Base-by-base conservation (phyloP, 2,329 filamentous ascomycete species). In the Teratosphaeria viscida region DNA sequence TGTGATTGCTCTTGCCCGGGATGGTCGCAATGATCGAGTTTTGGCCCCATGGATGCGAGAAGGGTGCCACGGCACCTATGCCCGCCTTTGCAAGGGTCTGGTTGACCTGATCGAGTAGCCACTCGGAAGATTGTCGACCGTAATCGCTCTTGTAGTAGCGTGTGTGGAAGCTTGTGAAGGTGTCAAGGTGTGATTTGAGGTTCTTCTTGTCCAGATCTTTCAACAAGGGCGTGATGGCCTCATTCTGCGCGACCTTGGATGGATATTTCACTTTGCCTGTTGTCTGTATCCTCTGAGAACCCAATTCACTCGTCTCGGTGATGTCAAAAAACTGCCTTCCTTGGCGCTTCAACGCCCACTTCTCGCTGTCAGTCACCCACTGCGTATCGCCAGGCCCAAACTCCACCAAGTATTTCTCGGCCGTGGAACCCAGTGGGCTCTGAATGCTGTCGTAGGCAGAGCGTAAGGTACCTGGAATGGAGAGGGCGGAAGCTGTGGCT, bases 301-400 rank as follows among this genome's bases (percentile, higher is more conserved):
- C 60, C 14, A 62, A 81, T 56, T 88, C 81, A 57, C 80, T 78
- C 59, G 85, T 83, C 52, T 90, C 82, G 62, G 94, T 96, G 70
- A 97, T 92, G 76, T 97, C 92, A 82, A 97, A 95, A 80, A 97
- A 97, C 69, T 86, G 88, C 66, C 86, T 81, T 68, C 91, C 91
- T 71, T 89, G 82, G 66, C 90, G 82, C 70, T 88, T 86, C 64
- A 97, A 78, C 74, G 87, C 85, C 91, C 92, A 96, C 76, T 97
- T 99, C 77, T 96, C 86, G 39, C 96, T 89, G 69, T 97, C 92
- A 0, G 90, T 95, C 35, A 96, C 87, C 88, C 89, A 94, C 79
- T 82, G 79, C 27, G 86, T 92, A 72, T 92, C 82, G 59, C 89
- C 90, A 3, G 90, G 90, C n/a, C 84, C 82, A 29, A 94, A 80